Percentiles rank a stretch among this genome's conserved stretches.
Evolutionary conservation across 2,329 filamentous ascomycete species (phyloP).

Genomic region (Trichoderma guizhouense): DNA sequence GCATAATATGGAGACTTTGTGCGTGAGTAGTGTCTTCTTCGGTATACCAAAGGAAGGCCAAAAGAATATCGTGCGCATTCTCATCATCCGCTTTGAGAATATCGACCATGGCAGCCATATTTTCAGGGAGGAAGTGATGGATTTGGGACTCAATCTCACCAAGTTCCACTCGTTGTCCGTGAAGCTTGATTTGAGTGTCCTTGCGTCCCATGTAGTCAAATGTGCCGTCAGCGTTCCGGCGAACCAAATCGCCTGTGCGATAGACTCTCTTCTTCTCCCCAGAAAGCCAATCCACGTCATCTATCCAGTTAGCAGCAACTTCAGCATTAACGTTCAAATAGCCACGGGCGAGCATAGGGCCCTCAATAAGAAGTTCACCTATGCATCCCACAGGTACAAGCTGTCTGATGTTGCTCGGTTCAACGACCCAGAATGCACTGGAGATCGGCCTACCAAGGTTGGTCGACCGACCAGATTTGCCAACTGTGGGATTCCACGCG

Average conservation of each 20-base stretch:
- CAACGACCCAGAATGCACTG: constrained; percentile 23
- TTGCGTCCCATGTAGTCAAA: constrained; percentile 13
- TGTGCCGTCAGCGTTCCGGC: not conserved
- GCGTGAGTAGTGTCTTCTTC: not conserved
- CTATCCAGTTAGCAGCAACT: constrained; percentile 13
- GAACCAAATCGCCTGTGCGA: constrained; percentile 4
- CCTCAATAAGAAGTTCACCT: constrained; percentile 25
- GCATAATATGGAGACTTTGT: constrained; percentile 5
- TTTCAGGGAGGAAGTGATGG: not conserved
- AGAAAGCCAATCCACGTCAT: constrained; percentile 2
- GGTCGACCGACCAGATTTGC: not conserved
- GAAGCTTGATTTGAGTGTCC: constrained; percentile 14
- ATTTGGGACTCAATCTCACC: constrained; percentile 17
- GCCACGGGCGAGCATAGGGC: constrained; percentile 23
- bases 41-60: not conserved
- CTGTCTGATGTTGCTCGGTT: constrained; percentile 16
- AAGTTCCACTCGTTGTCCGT: constrained; percentile 11
- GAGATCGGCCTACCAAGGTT: constrained; percentile 17
- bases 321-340: constrained; percentile 15
- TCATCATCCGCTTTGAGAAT: constrained; percentile 6
- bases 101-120: constrained; percentile 3
- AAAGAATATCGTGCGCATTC: not conserved
- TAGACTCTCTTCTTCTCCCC: not conserved
- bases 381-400: constrained; percentile 22
- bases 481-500: constrained; percentile 12